Evolutionary conservation across 2,329 filamentous ascomycete species (phyloP).

Genomic region (Colletotrichum destructivum): DNA sequence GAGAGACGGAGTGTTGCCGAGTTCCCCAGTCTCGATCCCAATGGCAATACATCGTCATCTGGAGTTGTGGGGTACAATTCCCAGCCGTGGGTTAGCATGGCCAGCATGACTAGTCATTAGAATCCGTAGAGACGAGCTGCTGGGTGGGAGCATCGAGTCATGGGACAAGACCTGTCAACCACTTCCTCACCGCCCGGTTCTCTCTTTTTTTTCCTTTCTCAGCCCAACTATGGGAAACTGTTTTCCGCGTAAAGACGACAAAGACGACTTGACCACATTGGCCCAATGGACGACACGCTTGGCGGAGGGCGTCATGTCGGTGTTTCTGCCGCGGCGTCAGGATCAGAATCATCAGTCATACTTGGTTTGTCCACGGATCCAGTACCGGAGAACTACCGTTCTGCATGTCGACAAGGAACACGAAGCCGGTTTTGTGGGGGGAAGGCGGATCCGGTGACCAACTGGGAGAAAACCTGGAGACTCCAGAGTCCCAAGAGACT

Average conservation of each 20-base stretch:
- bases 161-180: slow-evolving; percentile 6
- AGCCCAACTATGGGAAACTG: too few species aligned
- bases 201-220: too few species aligned
- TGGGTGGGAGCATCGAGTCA: slow-evolving; percentile 19
- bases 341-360: background rate
- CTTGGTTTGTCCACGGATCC: too few species aligned
- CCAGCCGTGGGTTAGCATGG: background rate
- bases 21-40: slow-evolving; percentile 6
- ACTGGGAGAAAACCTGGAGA: slow-evolving; percentile 39
- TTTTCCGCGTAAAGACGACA: too few species aligned
- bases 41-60: slow-evolving; percentile 20
- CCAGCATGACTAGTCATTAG: slow-evolving; percentile 30
- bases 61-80: slow-evolving; percentile 19
- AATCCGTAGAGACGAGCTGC: background rate
- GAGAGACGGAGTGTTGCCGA: slow-evolving; percentile 30
- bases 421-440: slow-evolving; percentile 27
- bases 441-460: slow-evolving; percentile 36
- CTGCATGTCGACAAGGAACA: slow-evolving; percentile 14
- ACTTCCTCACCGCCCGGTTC: background rate
- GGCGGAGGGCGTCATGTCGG: background rate
- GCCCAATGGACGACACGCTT: background rate
- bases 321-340: background rate
- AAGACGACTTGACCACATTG: too few species aligned
- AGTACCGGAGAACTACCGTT: slow-evolving; percentile 23
- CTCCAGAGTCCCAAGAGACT: background rate